A percentile compares a stretch with the other conserved stretches of the same genome.
phyloP scores from a whole-genome alignment of 805 yeast genomes.

The Yamadazyma sp. region DNA sequence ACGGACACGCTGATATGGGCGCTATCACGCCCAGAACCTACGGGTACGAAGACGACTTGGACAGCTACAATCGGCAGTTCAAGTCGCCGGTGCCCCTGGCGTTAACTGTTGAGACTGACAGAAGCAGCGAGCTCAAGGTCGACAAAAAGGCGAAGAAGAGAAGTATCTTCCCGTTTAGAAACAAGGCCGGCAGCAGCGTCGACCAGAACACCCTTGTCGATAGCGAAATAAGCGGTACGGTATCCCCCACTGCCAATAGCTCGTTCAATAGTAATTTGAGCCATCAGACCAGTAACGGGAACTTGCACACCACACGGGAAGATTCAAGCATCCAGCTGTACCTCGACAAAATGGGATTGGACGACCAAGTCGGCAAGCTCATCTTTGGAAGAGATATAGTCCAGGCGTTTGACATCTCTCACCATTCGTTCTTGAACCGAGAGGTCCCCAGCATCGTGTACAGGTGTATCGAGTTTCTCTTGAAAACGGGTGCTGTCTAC shows the following conservation, averaged over 20 bases:
- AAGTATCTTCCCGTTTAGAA: conserved; percentile 58
- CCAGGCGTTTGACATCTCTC: conserved; percentile 52
- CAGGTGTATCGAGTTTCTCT: conserved; percentile 70
- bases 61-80: conserved; percentile 7
- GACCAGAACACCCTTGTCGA: conserved; percentile 9
- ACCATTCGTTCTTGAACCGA: conserved; percentile 43
- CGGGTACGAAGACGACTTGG: conserved; percentile 17
- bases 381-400: conserved; percentile 68
- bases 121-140: conserved; percentile 18
- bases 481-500: conserved; percentile 64
- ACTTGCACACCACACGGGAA: conserved; percentile 2
- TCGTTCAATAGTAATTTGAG: conserved; percentile 6
- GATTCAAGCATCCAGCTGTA: conserved; percentile 27
- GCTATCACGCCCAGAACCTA: conserved; percentile 9
- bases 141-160: conserved; percentile 51
- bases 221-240: conserved; percentile 2
- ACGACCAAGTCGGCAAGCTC: conserved; percentile 33
- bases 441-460: conserved; percentile 73
- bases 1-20: conserved; percentile 3
- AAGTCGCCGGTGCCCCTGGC: conserved; percentile 14
- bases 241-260: conserved; percentile 6
- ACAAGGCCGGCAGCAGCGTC: conserved; percentile 4
- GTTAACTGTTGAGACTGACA: conserved; percentile 7
- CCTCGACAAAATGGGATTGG: conserved; percentile 36
- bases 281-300: conserved; percentile 2